phyloP scores from a whole-genome alignment of 306 rosid species.

The Leucaena leucocephala region DNA sequence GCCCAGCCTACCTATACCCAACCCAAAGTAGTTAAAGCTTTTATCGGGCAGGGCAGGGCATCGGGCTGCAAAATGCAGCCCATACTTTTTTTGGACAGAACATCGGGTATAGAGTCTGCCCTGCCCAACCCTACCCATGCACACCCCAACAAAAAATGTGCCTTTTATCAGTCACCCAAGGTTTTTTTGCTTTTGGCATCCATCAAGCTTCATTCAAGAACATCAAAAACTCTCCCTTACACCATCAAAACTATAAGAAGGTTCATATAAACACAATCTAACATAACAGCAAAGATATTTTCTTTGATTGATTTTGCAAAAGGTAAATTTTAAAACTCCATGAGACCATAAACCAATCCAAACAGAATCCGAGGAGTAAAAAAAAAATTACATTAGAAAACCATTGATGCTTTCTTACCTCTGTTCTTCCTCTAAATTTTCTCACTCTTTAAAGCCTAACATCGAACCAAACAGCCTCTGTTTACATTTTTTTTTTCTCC shows the following conservation, averaged over 20 bases:
- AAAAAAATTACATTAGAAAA: background rate
- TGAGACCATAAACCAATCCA: background rate
- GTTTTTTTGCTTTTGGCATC: background rate
- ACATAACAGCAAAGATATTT: background rate
- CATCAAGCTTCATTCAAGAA: background rate
- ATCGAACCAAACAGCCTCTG: background rate
- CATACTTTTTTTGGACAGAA: too few species aligned
- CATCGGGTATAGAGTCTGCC: too few species aligned
- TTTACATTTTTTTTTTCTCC: background rate
- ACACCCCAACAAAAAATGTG: too few species aligned
- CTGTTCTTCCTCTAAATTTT: background rate
- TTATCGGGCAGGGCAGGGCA: too few species aligned
- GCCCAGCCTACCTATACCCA: too few species aligned
- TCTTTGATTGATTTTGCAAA: background rate
- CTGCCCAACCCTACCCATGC: too few species aligned
- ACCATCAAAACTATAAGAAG: background rate
- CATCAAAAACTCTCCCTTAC: background rate
- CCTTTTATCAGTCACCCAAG: background rate
- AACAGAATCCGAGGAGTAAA: background rate
- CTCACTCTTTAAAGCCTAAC: background rate
- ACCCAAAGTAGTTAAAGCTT: too few species aligned
- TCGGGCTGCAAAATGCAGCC: too few species aligned
- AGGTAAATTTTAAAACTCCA: background rate
- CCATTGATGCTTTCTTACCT: background rate
- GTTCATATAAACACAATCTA: background rate